phyloP scores from a whole-genome alignment of 805 yeast genomes.

The Wickerhamomyces hampshirensis region DNA sequence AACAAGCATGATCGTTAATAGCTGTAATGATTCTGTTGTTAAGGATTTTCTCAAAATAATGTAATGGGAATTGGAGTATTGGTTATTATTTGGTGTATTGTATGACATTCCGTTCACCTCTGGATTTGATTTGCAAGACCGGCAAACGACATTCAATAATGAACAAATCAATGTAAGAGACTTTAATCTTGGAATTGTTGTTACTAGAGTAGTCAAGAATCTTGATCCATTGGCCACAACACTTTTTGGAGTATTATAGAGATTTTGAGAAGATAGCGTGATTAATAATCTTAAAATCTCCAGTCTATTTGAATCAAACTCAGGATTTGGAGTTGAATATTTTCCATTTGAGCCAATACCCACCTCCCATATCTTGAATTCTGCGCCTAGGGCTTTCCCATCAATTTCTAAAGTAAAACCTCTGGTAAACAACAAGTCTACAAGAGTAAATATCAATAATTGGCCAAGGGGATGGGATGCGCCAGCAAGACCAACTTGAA shows the following conservation, averaged over 20 bases:
- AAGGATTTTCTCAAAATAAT: slow-evolving; percentile 39
- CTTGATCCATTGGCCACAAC: slow-evolving; percentile 52
- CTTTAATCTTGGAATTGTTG: slow-evolving; percentile 44
- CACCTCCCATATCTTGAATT: slow-evolving; percentile 65
- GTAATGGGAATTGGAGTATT: slow-evolving; percentile 22
- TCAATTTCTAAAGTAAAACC: slow-evolving; percentile 46
- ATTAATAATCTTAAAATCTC: slow-evolving; percentile 62
- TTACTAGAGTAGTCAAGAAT: slow-evolving; percentile 52
- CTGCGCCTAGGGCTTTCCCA: slow-evolving; percentile 27
- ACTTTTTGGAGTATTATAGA: slow-evolving; percentile 44
- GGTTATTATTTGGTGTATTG: slow-evolving; percentile 21
- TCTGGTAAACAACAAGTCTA: slow-evolving; percentile 47
- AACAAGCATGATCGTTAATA: slow-evolving; percentile 54
- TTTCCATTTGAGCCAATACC: slow-evolving; percentile 53
- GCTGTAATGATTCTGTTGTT: slow-evolving; percentile 54
- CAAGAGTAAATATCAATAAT: slow-evolving; percentile 31
- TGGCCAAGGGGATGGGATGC: slow-evolving; percentile 26
- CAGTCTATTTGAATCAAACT: slow-evolving; percentile 57
- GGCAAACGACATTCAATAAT: slow-evolving; percentile 56
- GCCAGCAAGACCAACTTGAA: slow-evolving; percentile 9
- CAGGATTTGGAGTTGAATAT: slow-evolving; percentile 31
- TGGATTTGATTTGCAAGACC: slow-evolving; percentile 38
- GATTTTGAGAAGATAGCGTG: slow-evolving; percentile 53
- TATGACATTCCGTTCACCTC: slow-evolving; percentile 43
- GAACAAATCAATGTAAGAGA: slow-evolving; percentile 58